These are phyloP conservation scores for Alternaria brassicicola DNA, from an alignment of 2,329 filamentous ascomycete species.

Conservation along the genomic window DNA sequence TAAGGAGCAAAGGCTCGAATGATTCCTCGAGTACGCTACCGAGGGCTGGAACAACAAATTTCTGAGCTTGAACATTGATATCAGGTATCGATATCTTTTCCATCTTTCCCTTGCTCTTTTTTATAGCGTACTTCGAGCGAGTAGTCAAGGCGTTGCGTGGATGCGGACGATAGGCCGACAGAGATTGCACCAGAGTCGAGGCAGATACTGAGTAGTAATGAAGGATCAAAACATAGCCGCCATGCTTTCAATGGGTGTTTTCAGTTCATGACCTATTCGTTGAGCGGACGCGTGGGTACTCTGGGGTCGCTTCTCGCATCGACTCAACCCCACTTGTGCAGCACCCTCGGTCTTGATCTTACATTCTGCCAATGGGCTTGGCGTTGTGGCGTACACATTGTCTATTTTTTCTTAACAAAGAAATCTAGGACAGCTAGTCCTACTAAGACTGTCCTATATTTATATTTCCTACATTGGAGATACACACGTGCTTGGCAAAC, in stretches of 20 bases:
- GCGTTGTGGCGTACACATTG: neutral
- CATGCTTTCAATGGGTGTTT: neutral
- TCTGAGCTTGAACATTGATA: neutral
- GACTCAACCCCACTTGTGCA: neutral
- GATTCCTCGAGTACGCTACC: slow-evolving; percentile 14
- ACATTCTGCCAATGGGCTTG: neutral
- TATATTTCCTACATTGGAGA: neutral
- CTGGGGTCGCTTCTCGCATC: neutral
- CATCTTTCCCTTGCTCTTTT: neutral
- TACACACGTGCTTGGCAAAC: neutral
- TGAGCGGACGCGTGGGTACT: neutral
- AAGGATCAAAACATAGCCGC: neutral
- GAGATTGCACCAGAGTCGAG: neutral
- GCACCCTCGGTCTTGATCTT: slow-evolving; percentile 1
- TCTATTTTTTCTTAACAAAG: neutral
- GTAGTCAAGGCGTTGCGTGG: neutral
- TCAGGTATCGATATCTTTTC: neutral
- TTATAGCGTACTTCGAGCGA: neutral
- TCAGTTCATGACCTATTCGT: neutral
- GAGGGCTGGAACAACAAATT: slow-evolving; percentile 18
- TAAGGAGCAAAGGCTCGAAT: slow-evolving; percentile 15
- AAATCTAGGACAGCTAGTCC: neutral
- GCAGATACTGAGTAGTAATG: neutral
- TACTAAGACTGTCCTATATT: neutral
- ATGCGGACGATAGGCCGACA: neutral